Evolutionary conservation across 192 early-diverging fungal genomes (phyloP), one percentile per base, ranked within the genome.

Genomic region (Linnemannia hyalina): DNA sequence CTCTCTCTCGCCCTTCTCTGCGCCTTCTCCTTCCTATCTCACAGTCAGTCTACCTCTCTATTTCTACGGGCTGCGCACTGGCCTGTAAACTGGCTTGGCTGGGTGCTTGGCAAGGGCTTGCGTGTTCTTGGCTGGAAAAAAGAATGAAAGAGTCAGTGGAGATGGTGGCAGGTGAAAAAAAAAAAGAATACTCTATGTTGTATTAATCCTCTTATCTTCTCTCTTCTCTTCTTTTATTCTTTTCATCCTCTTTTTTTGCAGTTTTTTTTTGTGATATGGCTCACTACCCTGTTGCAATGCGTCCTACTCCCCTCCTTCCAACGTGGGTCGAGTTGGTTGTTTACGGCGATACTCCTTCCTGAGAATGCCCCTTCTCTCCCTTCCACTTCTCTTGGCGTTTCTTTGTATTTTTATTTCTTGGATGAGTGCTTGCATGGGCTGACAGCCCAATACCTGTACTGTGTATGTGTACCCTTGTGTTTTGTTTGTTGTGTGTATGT

Each of bases 51-150:
- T 18, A 49, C 5, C 55, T 18, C 55, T 18, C n/a, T 40, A 63
- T 75, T 23, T 32, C 40, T 35, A 40, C 36, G 49, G 70, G 47
- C 68, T 75, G 77, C 69, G 69, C 77, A 78, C 44, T 78, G 38
- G 40, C 29, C 60, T 65, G 29, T 52, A 32, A 32, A 65, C 16
- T 65, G 29, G 29, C 23, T 35, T 65, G 49, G 20, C 49, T 52
- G 49, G 49, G n/a, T 65, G n/a, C 3, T 65, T 65, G 60, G 11
- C 60, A 3, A 32, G 29, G 60, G 8, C 55, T 26, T 9, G 55
- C 26, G n/a, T 65, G 60, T 11, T 13, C 3, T 13, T 26, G 13
- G 29, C 23, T 65, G 26, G 13, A 26, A 10, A 32, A 60, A 60
- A 29, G 57, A n/a, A 60, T 23, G 23, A 57, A 1, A 2, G 29